phyloP scores from a whole-genome alignment of 2,329 filamentous ascomycete species.

The Pezicula rhizophila region DNA sequence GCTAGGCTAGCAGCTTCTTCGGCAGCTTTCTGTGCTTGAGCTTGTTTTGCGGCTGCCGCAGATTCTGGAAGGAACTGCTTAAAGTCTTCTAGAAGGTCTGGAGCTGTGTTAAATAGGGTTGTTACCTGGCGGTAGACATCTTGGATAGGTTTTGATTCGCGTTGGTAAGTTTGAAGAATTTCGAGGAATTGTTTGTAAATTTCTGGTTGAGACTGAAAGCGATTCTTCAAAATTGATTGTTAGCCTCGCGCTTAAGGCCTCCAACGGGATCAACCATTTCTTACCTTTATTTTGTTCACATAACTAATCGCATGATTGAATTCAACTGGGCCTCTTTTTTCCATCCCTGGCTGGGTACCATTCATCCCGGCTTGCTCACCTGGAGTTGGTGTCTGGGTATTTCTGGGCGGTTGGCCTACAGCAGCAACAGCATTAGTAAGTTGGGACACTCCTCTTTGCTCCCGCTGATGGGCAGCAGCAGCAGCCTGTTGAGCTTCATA shows the following conservation, averaged over 20 bases:
- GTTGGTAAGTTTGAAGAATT: slow-evolving; percentile 95
- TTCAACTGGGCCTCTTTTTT: slow-evolving; percentile 90
- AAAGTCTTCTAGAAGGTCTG: slow-evolving; percentile 93
- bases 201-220: slow-evolving; percentile 91
- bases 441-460: slow-evolving; percentile 60
- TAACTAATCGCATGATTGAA: slow-evolving; percentile 99
- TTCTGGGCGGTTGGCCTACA: slow-evolving; percentile 40
- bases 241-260: not conserved
- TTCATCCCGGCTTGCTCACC: slow-evolving; percentile 51
- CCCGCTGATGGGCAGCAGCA: slow-evolving; percentile 48
- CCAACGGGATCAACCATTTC: not conserved
- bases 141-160: slow-evolving; percentile 96
- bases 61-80: slow-evolving; percentile 98
- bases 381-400: slow-evolving; percentile 55
- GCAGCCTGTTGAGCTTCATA: slow-evolving; percentile 37
- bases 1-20: slow-evolving; percentile 63
- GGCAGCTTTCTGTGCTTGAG: slow-evolving; percentile 30
- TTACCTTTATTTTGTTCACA: slow-evolving; percentile 98
- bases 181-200: slow-evolving; percentile 99
- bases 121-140: slow-evolving; percentile 98
- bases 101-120: slow-evolving; percentile 83
- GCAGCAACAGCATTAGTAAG: slow-evolving; percentile 53
- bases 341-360: slow-evolving; percentile 58
- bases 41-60: slow-evolving; percentile 59
- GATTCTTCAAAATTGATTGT: slow-evolving; percentile 57